Base-by-base conservation (phyloP, 1,139 yeast genomes). In the Zygoascus sp. region DNA sequence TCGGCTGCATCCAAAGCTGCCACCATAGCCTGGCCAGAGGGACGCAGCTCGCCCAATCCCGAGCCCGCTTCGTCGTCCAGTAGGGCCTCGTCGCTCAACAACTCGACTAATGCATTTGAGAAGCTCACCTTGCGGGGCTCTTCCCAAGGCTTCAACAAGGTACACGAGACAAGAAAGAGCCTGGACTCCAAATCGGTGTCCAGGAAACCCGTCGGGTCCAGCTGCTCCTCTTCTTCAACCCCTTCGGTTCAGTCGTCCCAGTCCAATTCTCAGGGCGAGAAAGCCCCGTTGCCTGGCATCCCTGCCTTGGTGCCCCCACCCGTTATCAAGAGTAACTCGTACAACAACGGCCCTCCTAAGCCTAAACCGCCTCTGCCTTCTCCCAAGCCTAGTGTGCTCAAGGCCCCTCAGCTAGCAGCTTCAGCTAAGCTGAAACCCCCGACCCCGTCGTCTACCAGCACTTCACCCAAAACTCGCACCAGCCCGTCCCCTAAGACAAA, bases 1-100 rank as follows among this genome's bases (percentile, higher is more conserved):
- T 50, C 57, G 7, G 45, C 53, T 4, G 58, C 63, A 7, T 48
- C 55, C 4, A 50, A 50, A 32, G 61, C 63, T 7, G 63, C 62
- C 2, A 47, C 57, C 5, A 39, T 56, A 28, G 63, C 62, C 6
- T 59, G 63, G 63, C 36, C 51, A 7, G 48, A 40, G 13, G 49
- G 52, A 9, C 27, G 43, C 9, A n/a, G 20, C 10, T 39, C 42
- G 5, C 32, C 42, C 23, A 17, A 27, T 25, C 34, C 42, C 11
- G 32, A 28, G 9, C 16, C n/a, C 19, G 25, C 11, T 2, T 28
- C 34, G 9, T 15, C 23, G 37, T 13, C 45, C 13, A 21, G 42
- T 11, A 25, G 36, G 15, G 23, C 32, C 19, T 43, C 46, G 3
- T 23, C 41, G 10, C 34, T 37, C 11, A 28, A 28, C 13, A 38